Base-by-base conservation (phyloP, 164 flowering plant genomes). In the Dillenia turbinata region DNA sequence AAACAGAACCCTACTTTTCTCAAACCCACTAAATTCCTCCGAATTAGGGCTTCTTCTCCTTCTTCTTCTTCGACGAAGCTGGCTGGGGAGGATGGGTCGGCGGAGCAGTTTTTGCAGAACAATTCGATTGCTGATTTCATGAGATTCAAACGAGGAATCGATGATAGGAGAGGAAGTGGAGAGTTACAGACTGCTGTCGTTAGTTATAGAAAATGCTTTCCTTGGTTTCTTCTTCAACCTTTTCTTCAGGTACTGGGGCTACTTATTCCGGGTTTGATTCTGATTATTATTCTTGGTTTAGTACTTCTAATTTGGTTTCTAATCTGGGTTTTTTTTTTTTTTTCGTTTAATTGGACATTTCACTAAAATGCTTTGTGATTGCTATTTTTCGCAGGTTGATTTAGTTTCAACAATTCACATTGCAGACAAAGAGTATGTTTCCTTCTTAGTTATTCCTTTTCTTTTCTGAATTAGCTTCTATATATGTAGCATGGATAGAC, bases 371-470 rank as follows among this genome's bases (percentile, higher is more conserved):
- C 10, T 15, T 52, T 52, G 16, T 0, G 10, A 48, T 51, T 57
- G 44, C 50, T 48, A 13, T 19, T 65, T 19, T 69, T 14, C 77
- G 72, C 76, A 93, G 97, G 97, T 94, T 54, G 99, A 94, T 88
- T 86, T 94, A 88, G 96, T 94, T 15, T 94, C 99, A 1, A 91
- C 97, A 1, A 86, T 94, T 56, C 99, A 94, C 69, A 94, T 94
- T 68, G 99, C 92, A 0, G 97, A 94, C 67, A 84, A 88, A 77
- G 93, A 94, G 99, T 94, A 84, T 59, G 92, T 68, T 22, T 43
- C 26, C 24, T 43, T 40, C 24, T 57, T 50, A 50, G 44, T 63
- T 62, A 12, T 8, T 50, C 19, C 6, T 3, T 13, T 61, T 33
- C 6, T 19, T 51, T 54, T 54, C 15, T n/a, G 40, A 33, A 33